Percentiles rank a stretch among this genome's conserved stretches.
These are phyloP conservation scores for Pyrenophora teres DNA, from an alignment of 2,329 filamentous ascomycete species.

Conservation along the genomic window DNA sequence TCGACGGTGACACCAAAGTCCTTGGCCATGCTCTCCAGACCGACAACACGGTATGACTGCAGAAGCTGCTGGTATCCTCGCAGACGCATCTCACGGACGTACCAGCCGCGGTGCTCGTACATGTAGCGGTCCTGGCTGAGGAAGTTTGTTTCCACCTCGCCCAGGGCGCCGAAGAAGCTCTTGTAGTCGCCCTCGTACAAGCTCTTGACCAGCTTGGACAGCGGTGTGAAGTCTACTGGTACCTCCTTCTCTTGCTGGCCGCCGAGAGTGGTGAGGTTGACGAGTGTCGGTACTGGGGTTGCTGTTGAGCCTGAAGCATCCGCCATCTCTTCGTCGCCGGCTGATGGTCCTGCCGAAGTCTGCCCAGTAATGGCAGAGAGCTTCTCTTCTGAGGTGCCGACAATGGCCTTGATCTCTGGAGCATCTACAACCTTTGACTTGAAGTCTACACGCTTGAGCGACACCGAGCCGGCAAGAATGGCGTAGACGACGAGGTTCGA, in stretches of 20 bases:
- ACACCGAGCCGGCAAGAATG: slow-evolving; percentile 90
- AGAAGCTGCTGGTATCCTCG: slow-evolving; percentile 95
- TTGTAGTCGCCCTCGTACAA: slow-evolving; percentile 94
- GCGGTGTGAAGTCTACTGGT: slow-evolving; percentile 84
- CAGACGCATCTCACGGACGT: slow-evolving; percentile 96
- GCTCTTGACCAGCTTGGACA: slow-evolving; percentile 86
- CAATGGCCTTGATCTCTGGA: slow-evolving; percentile 95
- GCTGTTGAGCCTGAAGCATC: slow-evolving; percentile 59
- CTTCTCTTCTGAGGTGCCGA: slow-evolving; percentile 88
- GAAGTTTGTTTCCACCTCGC: slow-evolving; percentile 90
- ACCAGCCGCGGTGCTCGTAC: slow-evolving; percentile 95
- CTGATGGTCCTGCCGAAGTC: slow-evolving; percentile 78
- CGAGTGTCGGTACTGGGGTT: slow-evolving; percentile 66
- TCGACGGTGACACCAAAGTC: slow-evolving; percentile 97
- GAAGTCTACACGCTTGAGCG: slow-evolving; percentile 96
- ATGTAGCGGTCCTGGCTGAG: slow-evolving; percentile 92
- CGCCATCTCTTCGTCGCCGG: slow-evolving; percentile 74
- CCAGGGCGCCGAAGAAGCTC: slow-evolving; percentile 88
- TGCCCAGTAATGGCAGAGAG: slow-evolving; percentile 79
- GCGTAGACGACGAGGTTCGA: slow-evolving; percentile 93
- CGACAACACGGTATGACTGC: slow-evolving; percentile 95
- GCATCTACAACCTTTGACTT: slow-evolving; percentile 99
- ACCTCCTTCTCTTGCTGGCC: slow-evolving; percentile 79
- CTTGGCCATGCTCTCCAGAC: slow-evolving; percentile 94
- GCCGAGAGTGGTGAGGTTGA: slow-evolving; percentile 87